A percentile compares a stretch with the other conserved stretches of the same genome.
phyloP scores from a whole-genome alignment of 805 yeast species.

The Spathaspora girioi region DNA sequence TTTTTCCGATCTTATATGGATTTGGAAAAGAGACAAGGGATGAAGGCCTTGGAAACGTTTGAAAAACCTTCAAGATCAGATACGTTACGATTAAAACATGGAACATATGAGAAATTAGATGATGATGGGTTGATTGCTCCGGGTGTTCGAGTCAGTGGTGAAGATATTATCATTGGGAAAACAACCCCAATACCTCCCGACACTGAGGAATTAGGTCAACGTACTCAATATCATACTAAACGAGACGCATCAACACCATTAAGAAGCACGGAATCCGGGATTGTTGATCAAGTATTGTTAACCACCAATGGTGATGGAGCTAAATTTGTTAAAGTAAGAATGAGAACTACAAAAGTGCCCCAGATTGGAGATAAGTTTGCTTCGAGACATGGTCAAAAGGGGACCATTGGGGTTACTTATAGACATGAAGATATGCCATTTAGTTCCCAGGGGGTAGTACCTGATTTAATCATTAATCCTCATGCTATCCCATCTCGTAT shows the following conservation, averaged over 20 bases:
- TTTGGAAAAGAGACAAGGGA: constrained; percentile 97
- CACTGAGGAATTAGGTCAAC: constrained; percentile 96
- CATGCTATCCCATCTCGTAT: constrained; percentile 99
- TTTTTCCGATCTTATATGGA: constrained; percentile 98
- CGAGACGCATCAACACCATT: constrained; percentile 98
- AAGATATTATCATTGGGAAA: constrained; percentile 97
- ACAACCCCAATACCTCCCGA: constrained; percentile 99
- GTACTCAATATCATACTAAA: constrained; percentile 97
- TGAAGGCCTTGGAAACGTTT: constrained; percentile 96
- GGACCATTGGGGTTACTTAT: constrained; percentile 98
- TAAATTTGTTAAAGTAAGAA: constrained; percentile 95
- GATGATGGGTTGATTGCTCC: constrained; percentile 98
- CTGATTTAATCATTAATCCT: constrained; percentile 96
- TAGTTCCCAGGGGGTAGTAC: constrained; percentile 91
- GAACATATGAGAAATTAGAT: constrained; percentile 96
- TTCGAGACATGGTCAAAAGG: constrained; percentile 99
- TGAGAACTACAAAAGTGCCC: constrained; percentile 98
- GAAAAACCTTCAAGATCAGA: constrained; percentile 95
- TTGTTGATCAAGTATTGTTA: constrained; percentile 93
- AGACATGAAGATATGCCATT: constrained; percentile 99
- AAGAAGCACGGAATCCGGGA: constrained; percentile 95
- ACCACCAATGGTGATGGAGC: constrained; percentile 98
- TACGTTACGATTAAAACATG: constrained; percentile 93
- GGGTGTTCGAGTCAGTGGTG: constrained; percentile 98
- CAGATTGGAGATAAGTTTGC: constrained; percentile 99